phyloP scores from a whole-genome alignment of 345 rosid species.

The Eutrema yunnanense region DNA sequence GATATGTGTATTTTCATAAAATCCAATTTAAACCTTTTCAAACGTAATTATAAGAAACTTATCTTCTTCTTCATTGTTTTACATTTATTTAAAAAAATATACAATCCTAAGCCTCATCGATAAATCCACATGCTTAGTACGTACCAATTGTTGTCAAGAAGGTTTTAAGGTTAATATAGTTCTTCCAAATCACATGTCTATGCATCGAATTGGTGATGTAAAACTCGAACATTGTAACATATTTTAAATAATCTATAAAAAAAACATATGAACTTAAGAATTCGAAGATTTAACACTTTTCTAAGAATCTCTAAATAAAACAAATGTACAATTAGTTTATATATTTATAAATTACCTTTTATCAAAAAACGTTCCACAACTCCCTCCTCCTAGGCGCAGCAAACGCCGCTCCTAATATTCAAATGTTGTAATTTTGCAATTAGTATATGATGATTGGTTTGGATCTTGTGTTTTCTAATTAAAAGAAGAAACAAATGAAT shows the following conservation, averaged over 20 bases:
- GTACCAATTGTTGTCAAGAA: neutral
- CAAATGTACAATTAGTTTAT: neutral
- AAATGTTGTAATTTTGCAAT: neutral
- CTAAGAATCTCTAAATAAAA: neutral
- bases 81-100: too few relatives aligned
- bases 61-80: neutral
- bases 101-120: neutral
- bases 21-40: neutral
- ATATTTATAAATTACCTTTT: neutral
- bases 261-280: neutral
- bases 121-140: neutral
- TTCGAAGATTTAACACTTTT: neutral
- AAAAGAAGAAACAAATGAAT: neutral
- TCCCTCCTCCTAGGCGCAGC: slow-evolving; percentile 16
- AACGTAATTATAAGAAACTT: neutral
- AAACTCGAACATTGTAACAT: neutral
- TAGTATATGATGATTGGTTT: neutral
- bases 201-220: neutral
- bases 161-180: neutral
- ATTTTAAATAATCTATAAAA: neutral
- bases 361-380: neutral
- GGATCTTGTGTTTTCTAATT: neutral
- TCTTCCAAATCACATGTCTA: neutral
- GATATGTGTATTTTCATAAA: neutral
- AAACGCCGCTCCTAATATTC: slow-evolving; percentile 19